Evolutionary conservation across 2,329 filamentous ascomycete species (phyloP).

Genomic region (Cladophialophora immunda): DNA sequence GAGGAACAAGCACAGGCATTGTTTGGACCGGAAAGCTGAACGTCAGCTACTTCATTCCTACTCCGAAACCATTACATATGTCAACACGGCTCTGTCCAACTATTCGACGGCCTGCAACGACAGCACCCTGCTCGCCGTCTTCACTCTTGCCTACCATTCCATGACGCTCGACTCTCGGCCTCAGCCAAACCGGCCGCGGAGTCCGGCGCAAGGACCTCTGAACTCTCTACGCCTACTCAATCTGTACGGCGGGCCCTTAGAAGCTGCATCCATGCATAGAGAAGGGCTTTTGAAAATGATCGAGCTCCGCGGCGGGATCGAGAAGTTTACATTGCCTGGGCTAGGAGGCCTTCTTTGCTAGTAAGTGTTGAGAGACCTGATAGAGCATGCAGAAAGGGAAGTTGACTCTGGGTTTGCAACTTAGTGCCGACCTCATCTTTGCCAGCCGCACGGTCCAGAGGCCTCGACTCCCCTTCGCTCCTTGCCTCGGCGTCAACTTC

Average conservation of each 20-base stretch:
- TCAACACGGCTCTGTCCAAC: constrained; percentile 11
- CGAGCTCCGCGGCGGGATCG: constrained; percentile 36
- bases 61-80: constrained; percentile 4
- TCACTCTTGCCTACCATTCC: constrained; percentile 15
- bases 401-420: background rate
- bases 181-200: background rate
- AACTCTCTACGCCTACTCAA: constrained; percentile 22
- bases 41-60: constrained; percentile 11
- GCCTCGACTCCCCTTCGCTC: constrained; percentile 1
- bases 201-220: constrained; percentile 18
- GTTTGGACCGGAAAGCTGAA: background rate
- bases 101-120: constrained; percentile 8
- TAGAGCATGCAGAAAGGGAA: background rate
- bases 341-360: constrained; percentile 18
- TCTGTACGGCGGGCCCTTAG: constrained; percentile 23
- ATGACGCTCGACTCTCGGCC: background rate
- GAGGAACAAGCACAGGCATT: constrained; percentile 11
- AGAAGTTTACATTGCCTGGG: constrained; percentile 17
- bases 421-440: constrained; percentile 9
- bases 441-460: constrained; percentile 14
- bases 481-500: constrained; percentile 4
- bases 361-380: constrained; percentile 3
- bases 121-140: constrained; percentile 3
- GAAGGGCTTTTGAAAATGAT: constrained; percentile 38
- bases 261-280: constrained; percentile 29